These are phyloP conservation scores for Syzygium jambos DNA, from an alignment of 345 rosid species.

Conservation along the genomic window DNA sequence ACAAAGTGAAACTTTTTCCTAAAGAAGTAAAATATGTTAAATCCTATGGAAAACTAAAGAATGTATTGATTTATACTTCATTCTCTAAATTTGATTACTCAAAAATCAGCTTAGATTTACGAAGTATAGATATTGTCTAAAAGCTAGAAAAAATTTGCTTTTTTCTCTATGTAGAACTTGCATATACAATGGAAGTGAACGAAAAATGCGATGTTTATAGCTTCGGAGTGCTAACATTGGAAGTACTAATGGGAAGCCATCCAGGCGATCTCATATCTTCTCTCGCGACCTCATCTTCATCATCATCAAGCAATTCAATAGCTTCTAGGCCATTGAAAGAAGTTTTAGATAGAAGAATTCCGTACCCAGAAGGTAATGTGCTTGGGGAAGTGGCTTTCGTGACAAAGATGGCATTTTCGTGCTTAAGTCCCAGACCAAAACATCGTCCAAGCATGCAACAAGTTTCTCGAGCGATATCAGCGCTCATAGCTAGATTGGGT, in stretches of 20 bases:
- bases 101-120: neutral
- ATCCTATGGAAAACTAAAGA: neutral
- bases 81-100: no score
- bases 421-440: neutral
- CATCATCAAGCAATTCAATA: neutral
- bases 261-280: neutral
- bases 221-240: neutral
- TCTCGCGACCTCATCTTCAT: neutral
- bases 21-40: no score
- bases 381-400: neutral
- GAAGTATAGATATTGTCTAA: neutral
- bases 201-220: neutral
- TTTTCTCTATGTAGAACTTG: neutral
- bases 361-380: neutral
- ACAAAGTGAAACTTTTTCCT: neutral
- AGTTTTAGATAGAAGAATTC: neutral
- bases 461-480: neutral
- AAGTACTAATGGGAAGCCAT: neutral
- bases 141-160: neutral
- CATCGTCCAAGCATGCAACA: neutral
- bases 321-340: neutral
- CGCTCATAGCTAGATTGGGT: rapidly evolving
- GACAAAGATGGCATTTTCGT: neutral
- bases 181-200: neutral
- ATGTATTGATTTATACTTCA: neutral